Evolutionary conservation across 1,284 basidiomycete species (phyloP).

Genomic region (Papiliotrema terrestris): DNA sequence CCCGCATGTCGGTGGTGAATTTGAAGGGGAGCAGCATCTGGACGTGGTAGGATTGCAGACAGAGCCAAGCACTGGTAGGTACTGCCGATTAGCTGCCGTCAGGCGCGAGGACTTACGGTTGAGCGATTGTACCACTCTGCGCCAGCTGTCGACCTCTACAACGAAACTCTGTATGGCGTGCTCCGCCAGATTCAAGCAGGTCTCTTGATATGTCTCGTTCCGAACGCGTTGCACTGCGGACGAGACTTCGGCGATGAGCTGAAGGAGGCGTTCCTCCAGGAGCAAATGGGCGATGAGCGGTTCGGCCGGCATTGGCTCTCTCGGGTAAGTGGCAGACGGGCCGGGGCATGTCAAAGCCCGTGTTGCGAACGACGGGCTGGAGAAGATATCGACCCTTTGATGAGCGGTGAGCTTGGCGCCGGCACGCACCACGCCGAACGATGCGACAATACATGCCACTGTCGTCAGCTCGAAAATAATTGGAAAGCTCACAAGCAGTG

Average conservation of each 20-base stretch:
- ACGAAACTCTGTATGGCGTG: background rate
- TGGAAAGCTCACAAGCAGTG: background rate
- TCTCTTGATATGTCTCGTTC: background rate
- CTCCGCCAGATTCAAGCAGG: background rate
- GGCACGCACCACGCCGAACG: no score
- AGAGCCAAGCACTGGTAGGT: background rate
- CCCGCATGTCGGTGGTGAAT: background rate
- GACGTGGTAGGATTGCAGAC: background rate
- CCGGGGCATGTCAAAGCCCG: no score
- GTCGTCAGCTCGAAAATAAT: no score
- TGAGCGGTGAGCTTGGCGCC: no score
- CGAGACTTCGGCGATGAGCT: background rate
- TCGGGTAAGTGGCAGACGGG: no score
- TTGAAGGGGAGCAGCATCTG: background rate
- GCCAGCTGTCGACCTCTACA: background rate
- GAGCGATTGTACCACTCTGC: background rate
- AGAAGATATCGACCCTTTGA: no score
- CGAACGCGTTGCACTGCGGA: background rate
- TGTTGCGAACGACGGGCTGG: no score
- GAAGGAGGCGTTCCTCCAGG: background rate
- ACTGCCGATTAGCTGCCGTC: background rate
- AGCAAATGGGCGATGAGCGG: background rate
- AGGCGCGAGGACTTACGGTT: background rate
- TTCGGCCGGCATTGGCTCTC: background rate
- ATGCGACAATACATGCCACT: no score